These are phyloP conservation scores for Carallia brachiata DNA, from an alignment of 345 rosid genomes.

Conservation along the genomic window DNA sequence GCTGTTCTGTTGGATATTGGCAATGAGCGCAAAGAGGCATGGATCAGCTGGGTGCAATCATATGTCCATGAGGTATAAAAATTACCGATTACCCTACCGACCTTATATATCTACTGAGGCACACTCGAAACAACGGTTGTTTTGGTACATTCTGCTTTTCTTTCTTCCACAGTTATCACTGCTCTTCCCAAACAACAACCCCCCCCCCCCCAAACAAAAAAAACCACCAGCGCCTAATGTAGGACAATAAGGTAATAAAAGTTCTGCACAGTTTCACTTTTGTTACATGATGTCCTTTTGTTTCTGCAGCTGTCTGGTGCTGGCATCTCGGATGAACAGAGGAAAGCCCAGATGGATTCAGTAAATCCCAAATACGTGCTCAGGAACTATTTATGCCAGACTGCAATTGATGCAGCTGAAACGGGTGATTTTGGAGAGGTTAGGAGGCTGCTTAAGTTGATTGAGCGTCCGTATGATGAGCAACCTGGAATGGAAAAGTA, in stretches of 20 bases:
- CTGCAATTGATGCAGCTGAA: conserved; percentile 90
- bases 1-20: conserved; percentile 92
- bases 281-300: not conserved
- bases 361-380: conserved; percentile 86
- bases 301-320: conserved; percentile 54
- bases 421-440: conserved; percentile 82
- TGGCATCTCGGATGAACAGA: conserved; percentile 70
- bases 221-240: not conserved
- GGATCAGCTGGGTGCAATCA: conserved; percentile 81
- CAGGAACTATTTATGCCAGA: conserved; percentile 91
- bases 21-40: conserved; percentile 90
- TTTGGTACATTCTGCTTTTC: no score
- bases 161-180: no score
- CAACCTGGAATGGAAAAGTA: conserved; percentile 97
- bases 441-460: conserved; percentile 64
- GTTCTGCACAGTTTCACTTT: not conserved
- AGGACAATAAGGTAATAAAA: not conserved
- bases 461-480: conserved; percentile 79
- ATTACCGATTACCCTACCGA: no score
- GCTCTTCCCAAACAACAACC: no score
- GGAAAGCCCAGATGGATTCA: conserved; percentile 77
- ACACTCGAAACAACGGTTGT: no score
- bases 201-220: not conserved
- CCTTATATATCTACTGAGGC: no score
- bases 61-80: conserved; percentile 78